A percentile compares a stretch with the other conserved stretches of the same genome.
These are phyloP conservation scores for Pelargonium citronellum DNA, from an alignment of 441 rosid genomes.

Conservation along the genomic window DNA sequence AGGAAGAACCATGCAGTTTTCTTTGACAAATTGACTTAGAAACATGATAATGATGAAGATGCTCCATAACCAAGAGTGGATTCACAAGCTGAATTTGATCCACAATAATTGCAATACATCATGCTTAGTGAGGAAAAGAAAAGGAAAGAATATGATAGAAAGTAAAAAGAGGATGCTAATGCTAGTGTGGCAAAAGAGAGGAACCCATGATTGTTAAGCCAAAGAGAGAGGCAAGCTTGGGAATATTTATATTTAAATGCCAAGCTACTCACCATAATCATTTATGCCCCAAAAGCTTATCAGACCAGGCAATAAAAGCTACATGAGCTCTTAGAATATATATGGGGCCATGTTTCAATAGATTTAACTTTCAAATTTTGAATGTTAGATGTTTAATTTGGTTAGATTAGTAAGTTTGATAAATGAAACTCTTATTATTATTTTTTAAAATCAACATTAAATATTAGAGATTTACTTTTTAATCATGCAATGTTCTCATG, in stretches of 20 bases:
- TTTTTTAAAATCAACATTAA: too few relatives aligned
- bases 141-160: background rate
- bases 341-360: too few relatives aligned
- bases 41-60: background rate
- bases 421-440: too few relatives aligned
- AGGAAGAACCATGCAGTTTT: too few relatives aligned
- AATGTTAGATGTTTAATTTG: too few relatives aligned
- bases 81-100: background rate
- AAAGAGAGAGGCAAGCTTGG: background rate
- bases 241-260: background rate
- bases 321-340: too few relatives aligned
- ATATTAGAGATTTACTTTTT: too few relatives aligned
- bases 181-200: background rate
- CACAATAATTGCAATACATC: background rate
- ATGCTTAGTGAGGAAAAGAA: background rate
- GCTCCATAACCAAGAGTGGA: too few relatives aligned
- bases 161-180: background rate
- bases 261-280: background rate
- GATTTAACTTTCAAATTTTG: too few relatives aligned
- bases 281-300: background rate
- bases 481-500: too few relatives aligned
- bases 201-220: background rate
- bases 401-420: too few relatives aligned
- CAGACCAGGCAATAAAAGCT: too few relatives aligned
- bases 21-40: background rate